These are phyloP conservation scores for Camelina sativa DNA, from an alignment of 345 rosid species.

Conservation along the genomic window DNA sequence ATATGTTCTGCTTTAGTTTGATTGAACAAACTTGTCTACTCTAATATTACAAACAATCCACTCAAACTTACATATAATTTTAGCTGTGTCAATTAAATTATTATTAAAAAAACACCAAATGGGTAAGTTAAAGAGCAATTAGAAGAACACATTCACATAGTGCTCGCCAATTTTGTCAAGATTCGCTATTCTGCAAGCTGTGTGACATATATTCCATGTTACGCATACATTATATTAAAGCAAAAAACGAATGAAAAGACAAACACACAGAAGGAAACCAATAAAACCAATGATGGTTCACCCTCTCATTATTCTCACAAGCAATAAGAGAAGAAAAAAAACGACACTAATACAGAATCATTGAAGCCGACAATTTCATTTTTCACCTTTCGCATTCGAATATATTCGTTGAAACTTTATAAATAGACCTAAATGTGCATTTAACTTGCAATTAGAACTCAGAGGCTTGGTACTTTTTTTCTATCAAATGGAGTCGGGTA, in stretches of 20 bases:
- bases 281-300: not conserved
- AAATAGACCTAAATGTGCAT: conserved; percentile 17
- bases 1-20: too few species aligned
- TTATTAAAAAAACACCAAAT: not conserved
- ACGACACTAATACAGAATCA: conserved; percentile 9
- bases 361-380: conserved; percentile 1
- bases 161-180: conserved; percentile 1
- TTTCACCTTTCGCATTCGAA: conserved; percentile 20
- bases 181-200: conserved; percentile 43
- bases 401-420: conserved; percentile 4
- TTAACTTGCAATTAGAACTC: not conserved
- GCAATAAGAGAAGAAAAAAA: not conserved
- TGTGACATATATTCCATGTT: conserved; percentile 32
- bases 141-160: not conserved
- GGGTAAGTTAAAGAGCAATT: not conserved
- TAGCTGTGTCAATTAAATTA: not conserved
- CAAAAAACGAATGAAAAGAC: conserved; percentile 9
- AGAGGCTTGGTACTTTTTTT: not conserved
- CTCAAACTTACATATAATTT: too few species aligned
- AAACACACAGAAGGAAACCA: conserved; percentile 14
- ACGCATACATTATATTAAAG: conserved; percentile 12
- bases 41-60: too few species aligned
- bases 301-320: conserved; percentile 16
- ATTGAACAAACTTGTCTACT: too few species aligned
- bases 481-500: conserved; percentile 20